Evolutionary conservation across 2,329 filamentous ascomycete species (phyloP).

Genomic region (Colletotrichum falcatum): DNA sequence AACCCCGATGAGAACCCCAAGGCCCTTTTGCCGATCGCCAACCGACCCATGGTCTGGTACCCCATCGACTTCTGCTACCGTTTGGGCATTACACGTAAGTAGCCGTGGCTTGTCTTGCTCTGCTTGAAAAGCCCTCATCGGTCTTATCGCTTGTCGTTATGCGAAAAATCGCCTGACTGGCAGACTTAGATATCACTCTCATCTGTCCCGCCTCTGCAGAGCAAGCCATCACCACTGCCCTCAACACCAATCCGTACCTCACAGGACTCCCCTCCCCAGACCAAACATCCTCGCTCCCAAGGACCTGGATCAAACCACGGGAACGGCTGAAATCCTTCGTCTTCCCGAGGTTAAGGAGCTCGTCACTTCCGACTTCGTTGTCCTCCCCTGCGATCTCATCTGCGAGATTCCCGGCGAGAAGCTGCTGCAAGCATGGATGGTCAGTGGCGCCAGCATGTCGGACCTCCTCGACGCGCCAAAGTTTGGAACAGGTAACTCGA

Average conservation of each 20-base stretch:
- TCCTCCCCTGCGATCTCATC: conserved; percentile 93
- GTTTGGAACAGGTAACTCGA: conserved; percentile 53
- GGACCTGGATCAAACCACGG: conserved; percentile 83
- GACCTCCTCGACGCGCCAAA: conserved; percentile 65
- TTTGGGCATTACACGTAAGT: conserved; percentile 79
- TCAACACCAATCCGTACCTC: conserved; percentile 83
- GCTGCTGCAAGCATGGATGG: conserved; percentile 92
- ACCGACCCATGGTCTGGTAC: conserved; percentile 91
- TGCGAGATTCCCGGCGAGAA: conserved; percentile 88
- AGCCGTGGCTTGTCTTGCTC: not conserved
- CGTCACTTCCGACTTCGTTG: conserved; percentile 87
- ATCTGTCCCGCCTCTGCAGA: conserved; percentile 74
- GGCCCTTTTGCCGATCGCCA: conserved; percentile 84
- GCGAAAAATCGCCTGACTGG: conserved; percentile 43
- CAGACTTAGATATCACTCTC: conserved; percentile 67
- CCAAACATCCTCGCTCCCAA: conserved; percentile 82
- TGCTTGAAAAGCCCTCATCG: not conserved
- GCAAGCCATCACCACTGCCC: conserved; percentile 74
- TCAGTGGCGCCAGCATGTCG: conserved; percentile 78
- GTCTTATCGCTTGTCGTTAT: not conserved
- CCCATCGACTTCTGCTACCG: conserved; percentile 87
- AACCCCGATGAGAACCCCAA: conserved; percentile 85
- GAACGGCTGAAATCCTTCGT: conserved; percentile 89
- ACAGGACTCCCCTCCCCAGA: conserved; percentile 77
- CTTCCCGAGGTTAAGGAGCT: conserved; percentile 83